Evolutionary conservation across 192 early-diverging fungal genomes (phyloP).

Genomic region (Irineochytrium annulatum): DNA sequence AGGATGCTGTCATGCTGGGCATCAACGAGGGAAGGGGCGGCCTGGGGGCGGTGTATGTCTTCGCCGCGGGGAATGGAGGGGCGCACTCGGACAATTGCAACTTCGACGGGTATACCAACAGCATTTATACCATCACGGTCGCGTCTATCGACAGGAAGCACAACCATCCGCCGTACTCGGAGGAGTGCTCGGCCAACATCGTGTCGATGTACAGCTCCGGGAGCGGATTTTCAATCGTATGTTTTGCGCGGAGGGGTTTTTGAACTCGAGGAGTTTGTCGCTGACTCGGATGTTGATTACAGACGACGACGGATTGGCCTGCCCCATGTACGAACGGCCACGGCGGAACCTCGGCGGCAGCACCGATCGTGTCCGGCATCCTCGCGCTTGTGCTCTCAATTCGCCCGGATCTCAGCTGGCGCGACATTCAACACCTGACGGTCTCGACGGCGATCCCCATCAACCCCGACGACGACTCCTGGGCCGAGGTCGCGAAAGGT

Average conservation of each 20-base stretch:
- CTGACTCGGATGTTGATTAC: neutral
- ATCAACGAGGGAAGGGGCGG: slow-evolving; percentile 78
- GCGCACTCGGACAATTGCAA: slow-evolving; percentile 81
- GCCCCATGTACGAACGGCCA: slow-evolving; percentile 71
- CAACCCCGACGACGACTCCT: slow-evolving; percentile 63
- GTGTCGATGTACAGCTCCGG: slow-evolving; percentile 86
- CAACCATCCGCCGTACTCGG: slow-evolving; percentile 79
- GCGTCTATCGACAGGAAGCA: slow-evolving; percentile 77
- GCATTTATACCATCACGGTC: slow-evolving; percentile 91
- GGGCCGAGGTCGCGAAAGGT: slow-evolving; percentile 64
- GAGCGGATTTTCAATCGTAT: slow-evolving; percentile 65
- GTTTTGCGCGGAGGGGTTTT: slow-evolving; percentile 9
- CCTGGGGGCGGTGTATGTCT: slow-evolving; percentile 85
- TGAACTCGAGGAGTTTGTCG: too few species aligned
- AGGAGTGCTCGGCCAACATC: slow-evolving; percentile 83
- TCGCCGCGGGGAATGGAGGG: slow-evolving; percentile 92
- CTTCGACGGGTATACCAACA: slow-evolving; percentile 95
- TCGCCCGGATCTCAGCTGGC: slow-evolving; percentile 89
- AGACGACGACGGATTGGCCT: slow-evolving; percentile 86
- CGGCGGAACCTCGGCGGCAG: slow-evolving; percentile 94
- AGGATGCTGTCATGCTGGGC: slow-evolving; percentile 84
- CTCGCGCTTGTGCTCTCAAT: slow-evolving; percentile 75
- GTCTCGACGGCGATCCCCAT: slow-evolving; percentile 76
- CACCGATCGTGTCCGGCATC: slow-evolving; percentile 86
- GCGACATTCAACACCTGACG: slow-evolving; percentile 86